phyloP scores from a whole-genome alignment of 495 filamentous ascomycete species.

The Xylaria flabelliformis region DNA sequence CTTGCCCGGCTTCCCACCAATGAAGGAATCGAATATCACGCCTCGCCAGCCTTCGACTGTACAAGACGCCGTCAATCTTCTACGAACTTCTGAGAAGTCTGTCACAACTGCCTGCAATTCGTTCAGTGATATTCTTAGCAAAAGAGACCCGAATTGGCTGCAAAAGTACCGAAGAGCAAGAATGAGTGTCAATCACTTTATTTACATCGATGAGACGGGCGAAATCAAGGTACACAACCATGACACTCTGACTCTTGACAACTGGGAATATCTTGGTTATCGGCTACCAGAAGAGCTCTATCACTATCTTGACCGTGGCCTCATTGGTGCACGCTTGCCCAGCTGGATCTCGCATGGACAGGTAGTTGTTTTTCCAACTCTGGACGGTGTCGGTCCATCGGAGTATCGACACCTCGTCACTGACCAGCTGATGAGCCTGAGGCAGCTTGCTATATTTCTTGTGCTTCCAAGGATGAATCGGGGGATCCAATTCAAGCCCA shows the following conservation, averaged over 20 bases:
- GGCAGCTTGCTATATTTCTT: conserved; percentile 75
- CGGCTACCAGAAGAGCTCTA: conserved; percentile 91
- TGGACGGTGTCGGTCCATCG: conserved; percentile 79
- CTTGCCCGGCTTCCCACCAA: conserved; percentile 75
- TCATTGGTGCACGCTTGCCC: conserved; percentile 79
- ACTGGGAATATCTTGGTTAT: conserved; percentile 87
- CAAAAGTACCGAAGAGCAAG: conserved; percentile 84
- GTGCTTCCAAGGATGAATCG: conserved; percentile 79
- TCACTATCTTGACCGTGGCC: conserved; percentile 83
- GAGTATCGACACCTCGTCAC: conserved; percentile 83
- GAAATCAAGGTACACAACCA: conserved; percentile 73
- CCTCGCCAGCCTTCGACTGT: conserved; percentile 61
- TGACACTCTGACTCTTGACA: conserved; percentile 74
- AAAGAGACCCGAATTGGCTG: conserved; percentile 73
- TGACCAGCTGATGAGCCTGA: conserved; percentile 70
- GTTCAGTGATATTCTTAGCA: conserved; percentile 70
- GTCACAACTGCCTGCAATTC: conserved; percentile 69
- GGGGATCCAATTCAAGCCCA: conserved; percentile 76
- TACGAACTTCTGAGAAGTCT: conserved; percentile 68
- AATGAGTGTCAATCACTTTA: conserved; percentile 85
- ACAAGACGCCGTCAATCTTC: conserved; percentile 72
- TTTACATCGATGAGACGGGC: conserved; percentile 76
- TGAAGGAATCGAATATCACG: conserved; percentile 61
- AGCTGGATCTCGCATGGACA: conserved; percentile 81
- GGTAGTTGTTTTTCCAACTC: conserved; percentile 73